Percentiles rank a stretch among this genome's conserved stretches.
Evolutionary conservation across 2,329 filamentous ascomycete species (phyloP).

Genomic region (Xylaria sp.): DNA sequence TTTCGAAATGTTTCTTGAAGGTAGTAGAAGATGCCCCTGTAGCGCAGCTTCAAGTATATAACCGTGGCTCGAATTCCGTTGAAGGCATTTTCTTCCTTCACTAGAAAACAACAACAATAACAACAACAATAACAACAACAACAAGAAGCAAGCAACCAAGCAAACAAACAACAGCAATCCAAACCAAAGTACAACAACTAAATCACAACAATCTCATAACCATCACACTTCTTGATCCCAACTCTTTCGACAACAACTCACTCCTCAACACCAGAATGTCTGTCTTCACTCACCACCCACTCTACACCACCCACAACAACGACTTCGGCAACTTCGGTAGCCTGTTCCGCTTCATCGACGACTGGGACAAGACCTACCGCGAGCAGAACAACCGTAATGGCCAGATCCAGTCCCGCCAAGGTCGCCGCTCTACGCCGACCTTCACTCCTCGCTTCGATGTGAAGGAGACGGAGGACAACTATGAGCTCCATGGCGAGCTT

Average conservation of each 20-base stretch:
- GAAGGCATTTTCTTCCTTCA: conserved; percentile 36
- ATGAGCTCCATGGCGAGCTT: conserved; percentile 84
- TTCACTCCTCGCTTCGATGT: conserved; percentile 85
- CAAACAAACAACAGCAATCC: conserved; percentile 37
- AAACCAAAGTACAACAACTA: no score
- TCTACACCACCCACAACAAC: conserved; percentile 59
- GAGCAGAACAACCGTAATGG: conserved; percentile 44
- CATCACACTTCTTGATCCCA: conserved; percentile 33
- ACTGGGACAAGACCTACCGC: conserved; percentile 67
- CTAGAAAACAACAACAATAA: conserved; percentile 48
- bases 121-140: conserved; percentile 30
- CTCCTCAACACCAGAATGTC: conserved; percentile 62
- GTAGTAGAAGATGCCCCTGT: conserved; percentile 41
- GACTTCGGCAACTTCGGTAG: conserved; percentile 69
- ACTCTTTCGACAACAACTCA: conserved; percentile 29
- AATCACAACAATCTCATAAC: conserved; percentile 31
- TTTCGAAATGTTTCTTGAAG: conserved; percentile 46
- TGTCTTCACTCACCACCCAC: conserved; percentile 64
- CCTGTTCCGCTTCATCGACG: conserved; percentile 73
- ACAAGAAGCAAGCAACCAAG: conserved; percentile 20
- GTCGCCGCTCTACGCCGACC: conserved; percentile 45
- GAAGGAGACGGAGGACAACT: conserved; percentile 73
- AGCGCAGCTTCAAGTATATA: conserved; percentile 49
- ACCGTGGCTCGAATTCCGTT: conserved; percentile 36
- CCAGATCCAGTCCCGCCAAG: conserved; percentile 22